Evolutionary conservation across 2,329 filamentous ascomycete species (phyloP).

Genomic region (Colletotrichum tropicale): DNA sequence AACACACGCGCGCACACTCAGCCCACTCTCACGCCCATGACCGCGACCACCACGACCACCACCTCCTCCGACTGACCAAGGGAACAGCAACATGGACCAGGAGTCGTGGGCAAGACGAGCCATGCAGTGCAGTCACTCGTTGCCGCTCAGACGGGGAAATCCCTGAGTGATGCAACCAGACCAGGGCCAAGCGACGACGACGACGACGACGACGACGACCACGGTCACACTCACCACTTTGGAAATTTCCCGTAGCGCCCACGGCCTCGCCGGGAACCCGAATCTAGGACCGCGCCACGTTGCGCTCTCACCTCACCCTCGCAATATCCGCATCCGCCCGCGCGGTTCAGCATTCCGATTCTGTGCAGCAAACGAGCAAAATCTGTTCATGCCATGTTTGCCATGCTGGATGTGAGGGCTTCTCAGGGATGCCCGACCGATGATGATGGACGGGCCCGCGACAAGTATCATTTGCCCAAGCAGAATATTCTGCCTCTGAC

Average conservation of each 20-base stretch:
- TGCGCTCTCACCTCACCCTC: background rate
- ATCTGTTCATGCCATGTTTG: too few species aligned
- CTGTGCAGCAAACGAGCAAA: too few species aligned
- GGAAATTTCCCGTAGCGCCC: background rate
- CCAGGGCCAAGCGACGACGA: background rate
- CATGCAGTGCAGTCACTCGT: background rate
- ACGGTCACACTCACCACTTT: background rate
- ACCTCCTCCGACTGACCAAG: background rate
- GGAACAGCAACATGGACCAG: background rate
- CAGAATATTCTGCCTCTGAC: background rate
- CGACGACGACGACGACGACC: background rate
- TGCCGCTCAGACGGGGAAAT: background rate
- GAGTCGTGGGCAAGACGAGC: background rate
- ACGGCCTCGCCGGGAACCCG: conserved; percentile 10
- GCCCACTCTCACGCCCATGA: background rate
- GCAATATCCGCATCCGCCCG: too few species aligned
- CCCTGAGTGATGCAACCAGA: background rate
- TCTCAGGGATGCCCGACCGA: too few species aligned
- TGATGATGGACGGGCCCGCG: too few species aligned
- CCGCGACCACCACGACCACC: too few species aligned
- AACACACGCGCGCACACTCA: background rate
- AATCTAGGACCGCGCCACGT: background rate
- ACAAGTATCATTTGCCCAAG: background rate
- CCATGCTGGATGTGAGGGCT: too few species aligned
- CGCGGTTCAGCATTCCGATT: too few species aligned